Conservation (phyloP, 2,329 filamentous ascomycete genomes). For the Aspergillus sp. region DNA sequence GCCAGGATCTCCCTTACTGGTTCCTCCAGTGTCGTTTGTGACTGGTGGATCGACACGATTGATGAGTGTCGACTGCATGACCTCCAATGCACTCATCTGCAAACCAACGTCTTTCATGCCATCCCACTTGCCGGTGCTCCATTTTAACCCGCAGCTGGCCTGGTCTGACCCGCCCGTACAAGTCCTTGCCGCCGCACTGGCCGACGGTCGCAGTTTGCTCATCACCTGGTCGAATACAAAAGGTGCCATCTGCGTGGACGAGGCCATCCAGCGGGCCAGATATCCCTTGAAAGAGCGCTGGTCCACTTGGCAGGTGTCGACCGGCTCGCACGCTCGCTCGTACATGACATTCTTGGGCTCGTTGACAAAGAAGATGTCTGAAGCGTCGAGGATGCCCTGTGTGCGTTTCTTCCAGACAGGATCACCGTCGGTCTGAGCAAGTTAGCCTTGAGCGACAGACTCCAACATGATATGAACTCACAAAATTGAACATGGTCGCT, state of each 20-base stretch:
- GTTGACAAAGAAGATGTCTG: slow-evolving; percentile 52
- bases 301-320: slow-evolving; percentile 59
- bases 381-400: slow-evolving; percentile 54
- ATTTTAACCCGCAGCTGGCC: slow-evolving; percentile 41
- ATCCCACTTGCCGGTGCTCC: slow-evolving; percentile 39
- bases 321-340: slow-evolving; percentile 59
- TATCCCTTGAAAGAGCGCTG: slow-evolving; percentile 67
- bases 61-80: slow-evolving; percentile 36
- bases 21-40: slow-evolving; percentile 31
- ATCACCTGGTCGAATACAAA: slow-evolving; percentile 54
- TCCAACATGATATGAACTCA: slow-evolving; percentile 23
- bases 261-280: slow-evolving; percentile 60
- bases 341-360: slow-evolving; percentile 51
- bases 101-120: slow-evolving; percentile 39
- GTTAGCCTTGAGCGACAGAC: not conserved
- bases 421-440: slow-evolving; percentile 33
- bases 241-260: slow-evolving; percentile 58
- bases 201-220: slow-evolving; percentile 54
- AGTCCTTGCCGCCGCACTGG: slow-evolving; percentile 53
- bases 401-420: slow-evolving; percentile 54
- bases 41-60: slow-evolving; percentile 29
- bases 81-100: slow-evolving; percentile 41
- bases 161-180: slow-evolving; percentile 50
- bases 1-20: slow-evolving; percentile 33
- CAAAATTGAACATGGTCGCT: slow-evolving; percentile 57